Evolutionary conservation across 805 yeast genomes (phyloP).

Genomic region (Metschnikowia kunwiensis): DNA sequence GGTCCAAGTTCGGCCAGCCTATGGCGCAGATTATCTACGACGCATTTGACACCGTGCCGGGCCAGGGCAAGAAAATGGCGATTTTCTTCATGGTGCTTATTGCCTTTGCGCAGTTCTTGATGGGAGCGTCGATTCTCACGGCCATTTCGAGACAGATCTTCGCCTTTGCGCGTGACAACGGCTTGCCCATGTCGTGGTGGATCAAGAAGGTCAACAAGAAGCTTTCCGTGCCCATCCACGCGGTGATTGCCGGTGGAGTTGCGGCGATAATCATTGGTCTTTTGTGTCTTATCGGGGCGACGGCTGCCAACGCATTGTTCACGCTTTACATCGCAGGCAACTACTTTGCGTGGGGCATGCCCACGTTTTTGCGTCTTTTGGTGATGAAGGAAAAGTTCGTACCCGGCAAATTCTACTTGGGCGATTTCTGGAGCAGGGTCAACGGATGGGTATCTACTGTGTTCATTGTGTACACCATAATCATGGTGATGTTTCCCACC

Average conservation of each 20-base stretch:
- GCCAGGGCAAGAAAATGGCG: conserved; percentile 58
- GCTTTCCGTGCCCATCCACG: conserved; percentile 60
- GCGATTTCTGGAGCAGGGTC: conserved; percentile 42
- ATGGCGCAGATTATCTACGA: conserved; percentile 64
- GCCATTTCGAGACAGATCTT: conserved; percentile 70
- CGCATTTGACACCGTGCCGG: conserved; percentile 36
- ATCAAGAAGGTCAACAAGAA: conserved; percentile 56
- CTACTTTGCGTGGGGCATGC: conserved; percentile 60
- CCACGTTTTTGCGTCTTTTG: conserved; percentile 46
- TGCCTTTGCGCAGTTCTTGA: conserved; percentile 57
- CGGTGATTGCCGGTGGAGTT: conserved; percentile 47
- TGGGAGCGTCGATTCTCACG: conserved; percentile 62
- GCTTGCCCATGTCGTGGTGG: conserved; percentile 52
- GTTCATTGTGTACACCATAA: conserved; percentile 52
- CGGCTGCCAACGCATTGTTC: conserved; percentile 65
- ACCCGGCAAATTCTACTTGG: conserved; percentile 69
- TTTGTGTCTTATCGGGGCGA: conserved; percentile 52
- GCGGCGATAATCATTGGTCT: conserved; percentile 52
- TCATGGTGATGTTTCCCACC: conserved; percentile 62
- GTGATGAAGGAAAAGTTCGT: conserved; percentile 48
- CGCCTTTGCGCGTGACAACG: conserved; percentile 76
- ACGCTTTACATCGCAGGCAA: conserved; percentile 61
- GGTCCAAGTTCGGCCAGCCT: conserved; percentile 46
- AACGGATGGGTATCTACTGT: conserved; percentile 45
- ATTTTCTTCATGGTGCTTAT: conserved; percentile 58